Evolutionary conservation across 2,329 filamentous ascomycete species (phyloP).

Genomic region (Aspergillus sp.): DNA sequence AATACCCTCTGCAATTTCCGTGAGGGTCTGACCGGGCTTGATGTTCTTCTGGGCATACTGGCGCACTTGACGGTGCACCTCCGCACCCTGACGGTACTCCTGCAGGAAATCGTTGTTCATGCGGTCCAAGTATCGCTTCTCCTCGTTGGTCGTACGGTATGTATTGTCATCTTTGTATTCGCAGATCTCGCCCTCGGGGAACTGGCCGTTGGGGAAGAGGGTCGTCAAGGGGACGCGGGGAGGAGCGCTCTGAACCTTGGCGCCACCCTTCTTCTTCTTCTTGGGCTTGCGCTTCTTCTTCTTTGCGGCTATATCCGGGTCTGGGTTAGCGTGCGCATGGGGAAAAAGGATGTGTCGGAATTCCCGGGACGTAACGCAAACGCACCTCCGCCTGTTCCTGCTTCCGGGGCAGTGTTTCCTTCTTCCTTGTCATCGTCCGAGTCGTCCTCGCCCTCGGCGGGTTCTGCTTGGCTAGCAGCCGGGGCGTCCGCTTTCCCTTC

Average conservation of each 20-base stretch:
- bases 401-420: constrained; percentile 35
- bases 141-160: constrained; percentile 73
- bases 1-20: constrained; percentile 79
- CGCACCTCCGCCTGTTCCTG: constrained; percentile 31
- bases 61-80: constrained; percentile 81
- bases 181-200: constrained; percentile 70
- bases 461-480: constrained; percentile 27
- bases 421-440: constrained; percentile 51
- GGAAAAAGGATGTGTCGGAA: background rate
- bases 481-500: constrained; percentile 28
- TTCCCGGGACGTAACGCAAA: constrained; percentile 2
- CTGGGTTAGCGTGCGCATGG: background rate
- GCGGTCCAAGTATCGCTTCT: constrained; percentile 75
- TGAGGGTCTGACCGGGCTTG: constrained; percentile 72
- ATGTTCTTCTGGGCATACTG: constrained; percentile 75
- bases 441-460: constrained; percentile 47
- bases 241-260: constrained; percentile 68
- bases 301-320: constrained; percentile 44
- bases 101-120: constrained; percentile 71
- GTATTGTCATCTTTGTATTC: constrained; percentile 72
- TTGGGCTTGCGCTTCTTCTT: constrained; percentile 79
- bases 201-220: constrained; percentile 65
- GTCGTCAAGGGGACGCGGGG: constrained; percentile 67
- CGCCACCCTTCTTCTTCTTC: constrained; percentile 57
- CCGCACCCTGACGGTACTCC: constrained; percentile 78